A percentile compares a stretch with the other conserved stretches of the same genome.
phyloP scores from a whole-genome alignment of 805 yeast species.

The Candida ulmi region DNA sequence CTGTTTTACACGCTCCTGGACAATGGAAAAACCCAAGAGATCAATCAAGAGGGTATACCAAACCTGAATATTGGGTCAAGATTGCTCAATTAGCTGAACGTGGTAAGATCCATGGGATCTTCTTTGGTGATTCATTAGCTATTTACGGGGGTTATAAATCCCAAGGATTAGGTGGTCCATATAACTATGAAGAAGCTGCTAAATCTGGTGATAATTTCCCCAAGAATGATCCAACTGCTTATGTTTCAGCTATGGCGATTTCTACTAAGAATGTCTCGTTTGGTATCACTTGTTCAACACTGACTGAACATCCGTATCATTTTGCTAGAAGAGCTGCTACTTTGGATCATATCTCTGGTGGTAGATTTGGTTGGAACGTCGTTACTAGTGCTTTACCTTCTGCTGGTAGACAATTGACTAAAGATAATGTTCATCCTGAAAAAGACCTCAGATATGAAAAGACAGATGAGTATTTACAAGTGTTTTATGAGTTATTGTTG shows the following conservation, averaged over 20 bases:
- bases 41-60: not conserved
- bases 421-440: not conserved
- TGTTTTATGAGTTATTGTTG: not conserved
- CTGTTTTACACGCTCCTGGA: constrained; percentile 1
- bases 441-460: not conserved
- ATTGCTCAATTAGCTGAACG: not conserved
- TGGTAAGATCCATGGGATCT: not conserved
- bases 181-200: constrained; percentile 1
- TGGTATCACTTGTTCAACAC: not conserved
- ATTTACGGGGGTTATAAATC: not conserved
- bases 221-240: constrained; percentile 1
- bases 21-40: constrained; percentile 2
- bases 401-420: not conserved
- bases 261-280: not conserved
- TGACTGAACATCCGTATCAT: not conserved
- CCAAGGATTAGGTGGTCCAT: no score
- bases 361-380: not conserved
- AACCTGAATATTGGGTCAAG: constrained; percentile 1
- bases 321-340: constrained; percentile 1
- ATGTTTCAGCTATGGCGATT: not conserved
- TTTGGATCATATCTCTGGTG: not conserved
- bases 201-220: not conserved
- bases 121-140: not conserved
- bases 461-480: not conserved
- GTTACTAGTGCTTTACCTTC: not conserved